Conservation (phyloP, 345 rosid genomes). For the Pelargonium nanum region DNA sequence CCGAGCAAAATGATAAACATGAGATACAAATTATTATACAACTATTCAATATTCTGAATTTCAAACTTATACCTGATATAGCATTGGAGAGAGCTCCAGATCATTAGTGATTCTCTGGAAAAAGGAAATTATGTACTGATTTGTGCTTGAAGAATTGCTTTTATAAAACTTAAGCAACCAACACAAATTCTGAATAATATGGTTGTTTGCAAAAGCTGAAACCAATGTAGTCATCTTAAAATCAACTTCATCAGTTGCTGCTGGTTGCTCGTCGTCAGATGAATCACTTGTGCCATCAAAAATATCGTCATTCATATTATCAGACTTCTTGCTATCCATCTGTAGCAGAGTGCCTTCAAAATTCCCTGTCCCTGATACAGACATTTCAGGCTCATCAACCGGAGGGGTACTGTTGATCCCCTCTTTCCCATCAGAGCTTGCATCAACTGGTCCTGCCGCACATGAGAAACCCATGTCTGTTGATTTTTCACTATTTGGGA, state of each 20-base stretch:
- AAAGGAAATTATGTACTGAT: constrained; percentile 52
- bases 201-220: constrained; percentile 68
- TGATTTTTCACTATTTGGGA: constrained; percentile 20
- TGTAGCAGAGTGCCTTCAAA: constrained; percentile 20
- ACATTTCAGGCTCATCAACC: constrained; percentile 24
- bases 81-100: constrained; percentile 82
- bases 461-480: constrained; percentile 11
- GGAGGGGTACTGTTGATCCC: constrained; percentile 5
- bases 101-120: constrained; percentile 72
- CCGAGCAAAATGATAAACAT: neutral
- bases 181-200: constrained; percentile 75
- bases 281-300: constrained; percentile 46
- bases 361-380: constrained; percentile 21
- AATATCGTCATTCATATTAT: constrained; percentile 31
- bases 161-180: constrained; percentile 85
- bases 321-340: constrained; percentile 20
- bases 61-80: constrained; percentile 63
- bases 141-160: constrained; percentile 54
- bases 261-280: constrained; percentile 54
- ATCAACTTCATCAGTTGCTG: constrained; percentile 71
- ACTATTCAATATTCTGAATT: neutral
- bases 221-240: constrained; percentile 63
- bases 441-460: constrained; percentile 23
- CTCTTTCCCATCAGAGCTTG: constrained; percentile 19
- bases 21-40: neutral